Conservation (phyloP, 495 filamentous ascomycete species). For the Xylaria telfairii region DNA sequence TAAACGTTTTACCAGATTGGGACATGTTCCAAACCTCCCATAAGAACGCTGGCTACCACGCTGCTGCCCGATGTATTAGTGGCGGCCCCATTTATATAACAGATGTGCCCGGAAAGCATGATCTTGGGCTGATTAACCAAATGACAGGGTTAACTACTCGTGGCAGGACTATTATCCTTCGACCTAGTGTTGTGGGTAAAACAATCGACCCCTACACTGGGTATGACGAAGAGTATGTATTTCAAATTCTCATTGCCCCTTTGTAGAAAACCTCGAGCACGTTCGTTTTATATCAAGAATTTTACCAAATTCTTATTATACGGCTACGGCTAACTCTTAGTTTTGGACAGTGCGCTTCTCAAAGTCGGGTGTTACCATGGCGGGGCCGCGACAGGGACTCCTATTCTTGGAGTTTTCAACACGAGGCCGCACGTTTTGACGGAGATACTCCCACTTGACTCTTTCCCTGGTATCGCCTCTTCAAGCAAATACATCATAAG, state of each 20-base stretch:
- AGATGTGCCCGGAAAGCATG: constrained; percentile 81
- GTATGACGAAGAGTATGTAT: constrained; percentile 66
- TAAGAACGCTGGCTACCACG: constrained; percentile 80
- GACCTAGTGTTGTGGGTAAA: constrained; percentile 73
- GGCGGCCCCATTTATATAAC: constrained; percentile 95
- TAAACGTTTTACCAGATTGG: constrained; percentile 79
- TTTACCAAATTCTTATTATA: not conserved
- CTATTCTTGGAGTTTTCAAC: constrained; percentile 87
- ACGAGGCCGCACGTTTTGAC: constrained; percentile 60
- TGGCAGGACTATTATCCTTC: constrained; percentile 75
- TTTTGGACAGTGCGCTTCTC: constrained; percentile 56
- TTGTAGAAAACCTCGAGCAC: not conserved
- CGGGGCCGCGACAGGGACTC: constrained; percentile 67
- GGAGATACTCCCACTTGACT: constrained; percentile 69
- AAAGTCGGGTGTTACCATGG: constrained; percentile 78
- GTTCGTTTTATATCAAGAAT: not conserved
- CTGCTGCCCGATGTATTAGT: constrained; percentile 84
- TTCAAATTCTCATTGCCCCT: not conserved
- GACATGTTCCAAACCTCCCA: constrained; percentile 97
- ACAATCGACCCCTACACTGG: constrained; percentile 73
- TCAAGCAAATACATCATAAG: constrained; percentile 70
- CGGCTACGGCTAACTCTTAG: not conserved
- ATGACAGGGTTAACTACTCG: constrained; percentile 73
- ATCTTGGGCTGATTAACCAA: constrained; percentile 72
- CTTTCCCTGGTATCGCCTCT: constrained; percentile 72